Evolutionary conservation across 2,329 filamentous ascomycete species (phyloP).

Genomic region (Thermomyces lanuginosus): DNA sequence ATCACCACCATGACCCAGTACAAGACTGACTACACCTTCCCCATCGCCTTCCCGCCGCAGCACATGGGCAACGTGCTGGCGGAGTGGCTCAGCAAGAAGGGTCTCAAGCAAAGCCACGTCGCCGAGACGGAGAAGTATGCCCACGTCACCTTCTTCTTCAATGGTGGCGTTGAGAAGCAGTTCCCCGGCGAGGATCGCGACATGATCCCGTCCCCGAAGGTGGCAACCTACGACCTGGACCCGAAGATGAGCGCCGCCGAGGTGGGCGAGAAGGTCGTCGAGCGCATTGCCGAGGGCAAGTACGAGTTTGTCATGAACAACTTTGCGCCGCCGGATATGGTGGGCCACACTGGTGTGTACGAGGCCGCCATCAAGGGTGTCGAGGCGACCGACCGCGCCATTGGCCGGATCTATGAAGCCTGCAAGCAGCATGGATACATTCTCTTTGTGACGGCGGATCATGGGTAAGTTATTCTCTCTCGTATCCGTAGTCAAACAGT

Average conservation of each 20-base stretch:
- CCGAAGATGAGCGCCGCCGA: slow-evolving; percentile 90
- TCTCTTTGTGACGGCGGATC: slow-evolving; percentile 89
- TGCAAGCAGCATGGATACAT: slow-evolving; percentile 90
- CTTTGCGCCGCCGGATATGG: slow-evolving; percentile 98
- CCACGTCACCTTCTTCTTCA: slow-evolving; percentile 99
- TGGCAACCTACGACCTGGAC: slow-evolving; percentile 79
- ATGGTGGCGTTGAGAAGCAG: slow-evolving; percentile 92
- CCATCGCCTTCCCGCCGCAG: slow-evolving; percentile 83
- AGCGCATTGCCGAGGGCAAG: slow-evolving; percentile 67
- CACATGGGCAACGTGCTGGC: slow-evolving; percentile 96
- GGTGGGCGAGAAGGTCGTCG: slow-evolving; percentile 76
- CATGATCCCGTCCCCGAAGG: slow-evolving; percentile 86
- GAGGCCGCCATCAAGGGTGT: slow-evolving; percentile 78
- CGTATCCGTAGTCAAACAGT: neutral
- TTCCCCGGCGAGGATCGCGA: slow-evolving; percentile 86
- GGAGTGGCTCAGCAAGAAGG: slow-evolving; percentile 85
- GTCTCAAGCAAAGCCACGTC: slow-evolving; percentile 82
- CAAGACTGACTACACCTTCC: slow-evolving; percentile 87
- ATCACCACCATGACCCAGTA: slow-evolving; percentile 98
- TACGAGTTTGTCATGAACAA: slow-evolving; percentile 99
- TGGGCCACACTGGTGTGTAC: slow-evolving; percentile 95
- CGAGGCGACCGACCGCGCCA: slow-evolving; percentile 79
- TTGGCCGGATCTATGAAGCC: slow-evolving; percentile 77
- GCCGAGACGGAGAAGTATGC: slow-evolving; percentile 99
- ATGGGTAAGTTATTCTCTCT: slow-evolving; percentile 45